Evolutionary conservation across 352 stramenopile genomes (phyloP), one percentile per base, ranked within the genome.

Genomic region (Phytophthora pluvialis): DNA sequence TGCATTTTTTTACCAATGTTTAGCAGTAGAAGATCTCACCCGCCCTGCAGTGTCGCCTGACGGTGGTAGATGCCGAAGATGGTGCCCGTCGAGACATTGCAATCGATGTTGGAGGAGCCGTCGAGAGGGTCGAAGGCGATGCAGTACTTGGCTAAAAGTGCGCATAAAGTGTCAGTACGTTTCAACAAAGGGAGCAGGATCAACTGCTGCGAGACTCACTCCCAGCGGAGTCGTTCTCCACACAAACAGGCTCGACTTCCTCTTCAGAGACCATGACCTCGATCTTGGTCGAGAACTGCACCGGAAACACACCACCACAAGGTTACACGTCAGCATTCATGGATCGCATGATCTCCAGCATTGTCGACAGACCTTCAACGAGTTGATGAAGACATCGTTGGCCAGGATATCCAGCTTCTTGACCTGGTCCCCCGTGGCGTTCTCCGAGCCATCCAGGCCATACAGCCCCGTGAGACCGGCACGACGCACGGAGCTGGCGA

Each of bases 61-160:
- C 89, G 91, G 68, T 98, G 86, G 77, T 98, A 99, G 29, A 99
- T 98, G 55, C 85, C 91, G 72, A 99, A 99, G 74, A 99, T 99
- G 43, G 97, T 99, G 52, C 97, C 97, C 13, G 98, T 98, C 42
- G 94, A 99, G 26, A 99, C 96, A 77, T 99, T 99, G 79, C 97
- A 99, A 78, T 99, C 97, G 88, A 99, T 99, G 81, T 99, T 99
- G 48, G 90, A 98, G 29, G 93, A 99, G 33, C 97, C 97, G 71
- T 99, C 97, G 1, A 99, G 84, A 43, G 97, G 97, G 71, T 99
- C 97, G 65, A 99, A 99, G 12, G 94, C 96, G 56, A 99, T 98
- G 78, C 93, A 98, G 85, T 98, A 99, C 78, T 98, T 94, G 75
- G 85, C 91, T 95, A 15, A 10, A 35, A 12, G 12, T 45, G 12